A percentile compares a stretch with the other conserved stretches of the same genome.
Evolutionary conservation across 208 protist genomes (phyloP).

Genomic region (Vickermania spadyakhi): DNA sequence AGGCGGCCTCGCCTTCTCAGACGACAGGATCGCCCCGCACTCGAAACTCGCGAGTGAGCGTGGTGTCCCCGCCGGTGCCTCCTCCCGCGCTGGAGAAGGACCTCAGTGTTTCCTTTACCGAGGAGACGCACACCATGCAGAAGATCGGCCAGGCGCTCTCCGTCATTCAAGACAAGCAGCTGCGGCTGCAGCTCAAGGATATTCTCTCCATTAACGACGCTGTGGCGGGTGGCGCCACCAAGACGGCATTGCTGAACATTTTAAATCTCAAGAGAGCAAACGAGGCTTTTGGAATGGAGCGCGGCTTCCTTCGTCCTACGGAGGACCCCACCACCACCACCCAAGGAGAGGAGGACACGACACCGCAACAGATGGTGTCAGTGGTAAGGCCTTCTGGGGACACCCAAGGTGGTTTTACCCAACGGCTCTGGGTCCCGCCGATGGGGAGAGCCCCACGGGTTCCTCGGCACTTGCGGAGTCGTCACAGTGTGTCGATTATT

Average conservation of each 20-base stretch:
- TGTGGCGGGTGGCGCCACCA: conserved; percentile 10
- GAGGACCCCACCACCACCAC: background rate
- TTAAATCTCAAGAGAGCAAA: conserved; percentile 11
- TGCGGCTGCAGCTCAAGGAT: conserved; percentile 24
- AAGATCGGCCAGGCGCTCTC: conserved; percentile 9
- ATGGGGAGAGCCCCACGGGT: conserved; percentile 22
- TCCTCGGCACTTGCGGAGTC: conserved; percentile 41
- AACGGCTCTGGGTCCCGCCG: conserved; percentile 24
- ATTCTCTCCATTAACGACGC: conserved; percentile 21
- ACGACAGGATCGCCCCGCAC: background rate
- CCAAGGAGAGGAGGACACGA: background rate
- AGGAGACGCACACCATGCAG: background rate
- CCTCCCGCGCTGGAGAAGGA: background rate
- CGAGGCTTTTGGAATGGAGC: background rate
- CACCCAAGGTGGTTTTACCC: background rate
- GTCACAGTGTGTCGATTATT: conserved; percentile 16
- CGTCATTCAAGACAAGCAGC: conserved; percentile 7
- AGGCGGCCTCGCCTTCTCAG: background rate
- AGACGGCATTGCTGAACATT: conserved; percentile 17
- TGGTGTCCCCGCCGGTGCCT: background rate
- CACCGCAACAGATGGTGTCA: background rate
- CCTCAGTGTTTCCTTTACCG: background rate
- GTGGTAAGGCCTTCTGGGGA: background rate
- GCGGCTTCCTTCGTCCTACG: background rate
- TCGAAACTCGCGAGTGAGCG: background rate